Conservation (phyloP, 78 protist genomes). For the Bodo saltans region DNA sequence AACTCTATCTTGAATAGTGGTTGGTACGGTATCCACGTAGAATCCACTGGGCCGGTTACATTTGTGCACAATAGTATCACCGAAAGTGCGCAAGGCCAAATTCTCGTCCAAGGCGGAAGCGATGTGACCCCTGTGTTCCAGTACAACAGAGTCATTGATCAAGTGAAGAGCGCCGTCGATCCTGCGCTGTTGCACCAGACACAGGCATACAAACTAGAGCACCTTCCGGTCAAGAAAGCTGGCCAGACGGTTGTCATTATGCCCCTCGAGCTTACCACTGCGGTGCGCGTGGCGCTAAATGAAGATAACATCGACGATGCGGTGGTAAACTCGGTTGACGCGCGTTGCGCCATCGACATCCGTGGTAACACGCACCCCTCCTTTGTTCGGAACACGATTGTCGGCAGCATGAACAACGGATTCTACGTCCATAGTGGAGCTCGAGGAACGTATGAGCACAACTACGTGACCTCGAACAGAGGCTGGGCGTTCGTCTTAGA, state of each 20-base stretch:
- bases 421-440: background rate
- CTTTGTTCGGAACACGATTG: background rate
- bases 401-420: background rate
- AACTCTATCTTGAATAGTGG: background rate
- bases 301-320: background rate
- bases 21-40: background rate
- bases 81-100: background rate
- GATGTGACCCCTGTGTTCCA: background rate
- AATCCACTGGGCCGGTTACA: background rate
- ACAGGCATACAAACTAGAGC: background rate
- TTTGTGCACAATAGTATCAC: background rate
- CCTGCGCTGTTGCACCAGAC: no score
- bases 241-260: background rate
- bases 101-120: background rate
- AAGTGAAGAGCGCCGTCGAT: background rate
- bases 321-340: background rate
- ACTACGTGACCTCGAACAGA: background rate
- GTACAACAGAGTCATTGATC: background rate
- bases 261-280: background rate
- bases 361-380: background rate
- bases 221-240: background rate
- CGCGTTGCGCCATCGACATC: background rate
- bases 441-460: background rate
- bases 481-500: background rate
- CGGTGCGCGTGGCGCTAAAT: background rate